Base-by-base conservation (phyloP, 352 stramenopile species). In the Phytophthora megakarya region DNA sequence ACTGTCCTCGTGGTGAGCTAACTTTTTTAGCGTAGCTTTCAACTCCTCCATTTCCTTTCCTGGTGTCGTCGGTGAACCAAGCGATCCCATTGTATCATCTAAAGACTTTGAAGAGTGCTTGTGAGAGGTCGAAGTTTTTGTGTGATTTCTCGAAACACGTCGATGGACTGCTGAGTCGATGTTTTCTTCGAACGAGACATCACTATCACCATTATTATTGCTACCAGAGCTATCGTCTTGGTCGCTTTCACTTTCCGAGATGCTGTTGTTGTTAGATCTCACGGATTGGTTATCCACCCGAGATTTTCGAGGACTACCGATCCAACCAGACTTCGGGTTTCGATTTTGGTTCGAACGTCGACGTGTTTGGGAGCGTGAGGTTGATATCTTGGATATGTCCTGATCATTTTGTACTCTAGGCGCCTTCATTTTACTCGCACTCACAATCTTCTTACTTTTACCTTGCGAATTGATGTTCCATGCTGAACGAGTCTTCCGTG, bases 11-110 rank as follows among this genome's bases (percentile, higher is more conserved):
- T 84, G 74, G 9, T 59, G 50, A 28, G 78, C 76, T 10, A 93
- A 54, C 10, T 86, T 88, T 58, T 87, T 74, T 33, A 93, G 70
- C 9, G 81, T 93, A 23, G 77, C 68, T 60, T 93, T 93, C 12
- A 93, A 62, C 19, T 90, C 69, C 39, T 87, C 73, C 72, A 93
- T 81, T 54, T 89, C 82, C 21, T 87, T 68, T 18, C 70, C 80
- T 3, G 77, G 61, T 10, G 73, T 78, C 12, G 65, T 65, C 12
- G 75, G 61, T 28, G 77, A 48, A 10, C 59, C 66, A 16, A 73
- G 61, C 0, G 71, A 72, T 53, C 40, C 48, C 43, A 62, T 60
- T 33, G 50, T 70, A 53, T 50, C 59, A 13, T 45, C 46, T 12
- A 64, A 53, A 21, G 52, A 47, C 1, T 33, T 38, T 12, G 33